Base-by-base conservation (phyloP, 306 rosid genomes). In the Leucaena leucocephala region DNA sequence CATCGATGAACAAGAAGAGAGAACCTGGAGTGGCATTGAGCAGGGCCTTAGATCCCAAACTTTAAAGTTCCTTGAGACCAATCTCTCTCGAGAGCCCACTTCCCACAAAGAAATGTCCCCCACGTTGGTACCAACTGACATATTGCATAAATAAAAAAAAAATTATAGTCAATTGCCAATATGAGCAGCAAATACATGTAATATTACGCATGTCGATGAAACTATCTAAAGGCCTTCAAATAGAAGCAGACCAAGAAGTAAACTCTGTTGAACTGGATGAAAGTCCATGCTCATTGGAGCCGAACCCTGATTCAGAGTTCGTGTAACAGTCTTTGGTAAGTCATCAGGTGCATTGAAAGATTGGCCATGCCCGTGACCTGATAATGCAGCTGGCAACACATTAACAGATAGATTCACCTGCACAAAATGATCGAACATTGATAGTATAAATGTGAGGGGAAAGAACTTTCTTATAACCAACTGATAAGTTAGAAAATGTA, bases 261-360 rank as follows among this genome's bases (percentile, higher is more conserved):
- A 67, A 35, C 92, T 89, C 84, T 89, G 98, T 84, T 95, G 97
- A 74, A 78, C 73, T 57, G 99, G 99, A 90, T 95, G 99, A 63
- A 95, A 95, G 83, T 95, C 99, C 99, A 95, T 93, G 97, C 98
- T 95, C 99, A 91, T 91, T 46, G 99, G 99, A 67, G 93, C 83
- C 64, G 99, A 95, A 74, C 98, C 99, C 88, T 93, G 99, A 72
- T 91, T 91, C 75, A 95, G 87, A 72, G 88, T 91, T 63, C 93
- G 88, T 62, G 86, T 27, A 3, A 95, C 96, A 54, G 83, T 81
- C 91, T 86, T 95, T 0, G 99, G 99, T 76, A 95, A 86, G 85
- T 91, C 99, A 80, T 95, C 99, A 0, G 93, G 94, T 40, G 97
- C 88, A 84, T 82, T 93, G 80, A 92, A 90, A 34, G 94, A 78